Evolutionary conservation across 768 basidiomycete genomes (phyloP).

Genomic region (Russula sp.): DNA sequence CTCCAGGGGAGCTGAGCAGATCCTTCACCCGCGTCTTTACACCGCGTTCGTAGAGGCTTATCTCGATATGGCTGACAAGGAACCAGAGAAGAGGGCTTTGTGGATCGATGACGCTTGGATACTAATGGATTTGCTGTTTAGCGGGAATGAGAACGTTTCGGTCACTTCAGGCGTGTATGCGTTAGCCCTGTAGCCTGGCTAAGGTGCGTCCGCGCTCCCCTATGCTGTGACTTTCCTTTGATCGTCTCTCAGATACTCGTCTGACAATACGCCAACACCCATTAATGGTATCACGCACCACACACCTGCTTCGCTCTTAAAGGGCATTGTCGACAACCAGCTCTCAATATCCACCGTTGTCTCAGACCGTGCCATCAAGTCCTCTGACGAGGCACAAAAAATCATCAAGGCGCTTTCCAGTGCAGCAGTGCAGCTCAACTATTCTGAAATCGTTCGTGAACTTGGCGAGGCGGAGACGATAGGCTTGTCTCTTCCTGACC

Average conservation of each 20-base stretch:
- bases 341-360: constrained; percentile 53
- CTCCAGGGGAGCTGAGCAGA: constrained; percentile 41
- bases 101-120: constrained; percentile 66
- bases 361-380: constrained; percentile 53
- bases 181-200: constrained; percentile 60
- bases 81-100: constrained; percentile 41
- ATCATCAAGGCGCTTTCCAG: constrained; percentile 56
- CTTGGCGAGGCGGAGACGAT: constrained; percentile 54
- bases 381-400: constrained; percentile 53
- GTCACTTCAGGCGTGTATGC: constrained; percentile 66
- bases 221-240: constrained; percentile 14
- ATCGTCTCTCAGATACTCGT: constrained; percentile 40
- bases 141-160: constrained; percentile 43
- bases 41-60: constrained; percentile 69
- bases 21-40: constrained; percentile 51
- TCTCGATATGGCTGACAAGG: constrained; percentile 54
- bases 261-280: constrained; percentile 32
- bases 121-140: constrained; percentile 59
- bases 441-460: constrained; percentile 50
- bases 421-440: constrained; percentile 56
- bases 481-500: constrained; percentile 41
- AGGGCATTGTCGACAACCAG: constrained; percentile 45
- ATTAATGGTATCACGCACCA: constrained; percentile 25
- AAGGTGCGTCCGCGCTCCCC: constrained; percentile 40
- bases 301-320: constrained; percentile 34